Percentiles rank a stretch among this genome's conserved stretches.
Evolutionary conservation across 2,329 filamentous ascomycete species (phyloP).

Genomic region (Diplodia mutila): DNA sequence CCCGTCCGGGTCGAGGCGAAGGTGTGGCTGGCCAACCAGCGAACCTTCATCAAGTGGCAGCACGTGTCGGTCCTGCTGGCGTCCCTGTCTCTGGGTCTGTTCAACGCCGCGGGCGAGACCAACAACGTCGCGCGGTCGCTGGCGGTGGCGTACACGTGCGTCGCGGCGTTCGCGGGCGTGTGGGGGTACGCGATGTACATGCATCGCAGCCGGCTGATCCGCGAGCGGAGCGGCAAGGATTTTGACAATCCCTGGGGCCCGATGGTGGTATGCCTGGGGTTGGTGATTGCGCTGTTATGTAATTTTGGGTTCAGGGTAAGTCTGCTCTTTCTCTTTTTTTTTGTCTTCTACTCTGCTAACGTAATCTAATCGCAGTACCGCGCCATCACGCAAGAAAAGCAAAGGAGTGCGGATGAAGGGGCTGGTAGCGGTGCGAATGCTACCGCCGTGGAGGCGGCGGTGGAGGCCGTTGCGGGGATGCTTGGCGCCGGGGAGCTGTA

Average conservation of each 20-base stretch:
- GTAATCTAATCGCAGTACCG: neutral
- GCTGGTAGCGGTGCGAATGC: neutral
- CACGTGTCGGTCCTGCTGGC: slow-evolving; percentile 90
- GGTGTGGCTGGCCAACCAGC: slow-evolving; percentile 97
- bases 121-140: slow-evolving; percentile 77
- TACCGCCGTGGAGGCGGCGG: neutral
- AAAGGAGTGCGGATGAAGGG: neutral
- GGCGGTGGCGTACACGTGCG: slow-evolving; percentile 79
- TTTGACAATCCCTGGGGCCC: slow-evolving; percentile 90
- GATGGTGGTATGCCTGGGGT: slow-evolving; percentile 75
- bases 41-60: slow-evolving; percentile 98
- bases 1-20: slow-evolving; percentile 94
- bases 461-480: neutral
- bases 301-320: slow-evolving; percentile 81
- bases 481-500: slow-evolving; percentile 1
- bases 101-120: slow-evolving; percentile 78
- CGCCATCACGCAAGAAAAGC: slow-evolving; percentile 8
- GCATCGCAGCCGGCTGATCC: slow-evolving; percentile 75
- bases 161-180: slow-evolving; percentile 78
- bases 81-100: slow-evolving; percentile 79
- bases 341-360: neutral
- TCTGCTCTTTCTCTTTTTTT: neutral
- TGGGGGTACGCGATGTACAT: slow-evolving; percentile 91
- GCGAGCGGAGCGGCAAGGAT: slow-evolving; percentile 83
- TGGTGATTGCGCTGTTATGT: slow-evolving; percentile 76